Conservation (phyloP, 495 filamentous ascomycete species). For the Trypethelium eluteriae region DNA sequence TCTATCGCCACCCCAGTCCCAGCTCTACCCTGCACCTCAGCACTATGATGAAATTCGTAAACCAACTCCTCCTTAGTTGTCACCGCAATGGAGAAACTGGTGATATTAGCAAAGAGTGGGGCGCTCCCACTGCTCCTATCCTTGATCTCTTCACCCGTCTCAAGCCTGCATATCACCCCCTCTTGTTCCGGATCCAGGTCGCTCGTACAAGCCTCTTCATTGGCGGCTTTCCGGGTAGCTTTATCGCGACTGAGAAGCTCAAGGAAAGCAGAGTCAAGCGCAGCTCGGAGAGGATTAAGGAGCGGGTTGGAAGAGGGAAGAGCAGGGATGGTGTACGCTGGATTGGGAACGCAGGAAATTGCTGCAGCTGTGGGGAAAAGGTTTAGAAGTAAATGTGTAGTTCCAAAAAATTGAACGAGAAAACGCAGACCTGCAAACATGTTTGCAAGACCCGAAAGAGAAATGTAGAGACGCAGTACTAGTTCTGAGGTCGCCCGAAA, state of each 20-base stretch:
- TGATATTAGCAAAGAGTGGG: neutral
- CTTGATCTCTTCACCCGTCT: no score
- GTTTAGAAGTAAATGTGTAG: no score
- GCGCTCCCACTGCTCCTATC: no score
- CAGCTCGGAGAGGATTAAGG: neutral
- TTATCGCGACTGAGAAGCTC: neutral
- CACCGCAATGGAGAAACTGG: neutral
- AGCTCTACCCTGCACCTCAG: neutral
- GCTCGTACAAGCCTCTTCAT: neutral
- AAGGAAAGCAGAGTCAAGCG: neutral
- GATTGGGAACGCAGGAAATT: neutral
- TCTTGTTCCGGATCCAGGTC: no score
- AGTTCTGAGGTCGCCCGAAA: no score
- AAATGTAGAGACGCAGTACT: neutral
- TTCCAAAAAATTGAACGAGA: neutral
- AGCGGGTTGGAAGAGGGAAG: neutral
- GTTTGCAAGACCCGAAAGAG: neutral
- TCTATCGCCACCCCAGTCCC: neutral
- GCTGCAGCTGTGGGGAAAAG: neutral
- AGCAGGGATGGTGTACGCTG: neutral
- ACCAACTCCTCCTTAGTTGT: neutral
- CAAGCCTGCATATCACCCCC: no score
- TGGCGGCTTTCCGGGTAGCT: neutral
- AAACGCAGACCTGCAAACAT: neutral
- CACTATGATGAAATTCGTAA: constrained; percentile 2